These are phyloP conservation scores for Aspergillus leporis DNA, from an alignment of 495 filamentous ascomycete species.

Conservation along the genomic window DNA sequence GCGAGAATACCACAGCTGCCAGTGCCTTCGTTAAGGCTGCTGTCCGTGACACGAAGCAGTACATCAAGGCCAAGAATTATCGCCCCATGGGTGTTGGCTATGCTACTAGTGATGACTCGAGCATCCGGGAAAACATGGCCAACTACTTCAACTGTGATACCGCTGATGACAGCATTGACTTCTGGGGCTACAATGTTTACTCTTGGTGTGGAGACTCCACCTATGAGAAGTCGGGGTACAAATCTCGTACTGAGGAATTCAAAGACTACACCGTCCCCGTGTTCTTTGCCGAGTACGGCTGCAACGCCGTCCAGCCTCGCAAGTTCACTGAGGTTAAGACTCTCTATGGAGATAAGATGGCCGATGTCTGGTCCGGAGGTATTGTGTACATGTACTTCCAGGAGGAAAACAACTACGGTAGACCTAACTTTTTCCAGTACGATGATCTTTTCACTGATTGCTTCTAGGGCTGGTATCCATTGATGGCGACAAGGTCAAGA, in stretches of 20 bases:
- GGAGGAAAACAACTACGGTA: constrained; percentile 84
- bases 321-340: constrained; percentile 78
- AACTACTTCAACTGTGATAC: constrained; percentile 89
- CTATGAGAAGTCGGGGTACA: constrained; percentile 71
- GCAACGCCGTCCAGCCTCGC: constrained; percentile 76
- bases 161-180: constrained; percentile 70
- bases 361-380: constrained; percentile 82
- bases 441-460: background rate
- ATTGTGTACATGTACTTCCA: constrained; percentile 97
- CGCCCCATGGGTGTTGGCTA: constrained; percentile 85
- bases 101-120: constrained; percentile 83
- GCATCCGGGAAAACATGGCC: constrained; percentile 73
- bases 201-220: constrained; percentile 86
- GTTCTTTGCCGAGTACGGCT: constrained; percentile 98
- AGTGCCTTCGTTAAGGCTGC: constrained; percentile 94
- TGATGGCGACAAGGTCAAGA: constrained; percentile 51
- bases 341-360: constrained; percentile 80
- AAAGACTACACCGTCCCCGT: constrained; percentile 79
- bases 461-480: constrained; percentile 62
- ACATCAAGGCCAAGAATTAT: constrained; percentile 77
- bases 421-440: constrained; percentile 9
- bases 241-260: constrained; percentile 77
- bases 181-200: constrained; percentile 98
- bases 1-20: constrained; percentile 73
- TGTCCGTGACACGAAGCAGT: constrained; percentile 86